Base-by-base conservation (phyloP, 2,329 filamentous ascomycete genomes). In the Calonectria multiphialidica region DNA sequence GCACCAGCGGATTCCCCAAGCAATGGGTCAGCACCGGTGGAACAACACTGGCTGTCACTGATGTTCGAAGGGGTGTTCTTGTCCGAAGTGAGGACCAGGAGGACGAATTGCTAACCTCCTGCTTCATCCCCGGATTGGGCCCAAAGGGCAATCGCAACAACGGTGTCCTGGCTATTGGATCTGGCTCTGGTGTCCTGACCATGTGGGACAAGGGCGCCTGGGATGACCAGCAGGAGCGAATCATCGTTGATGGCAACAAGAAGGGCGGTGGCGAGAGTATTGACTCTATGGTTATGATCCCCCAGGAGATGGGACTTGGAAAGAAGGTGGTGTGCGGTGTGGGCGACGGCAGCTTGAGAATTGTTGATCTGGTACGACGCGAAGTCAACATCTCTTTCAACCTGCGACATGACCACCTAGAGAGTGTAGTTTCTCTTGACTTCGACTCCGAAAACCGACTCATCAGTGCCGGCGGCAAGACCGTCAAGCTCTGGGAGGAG, bases 1-100 rank as follows among this genome's bases (percentile, higher is more conserved):
- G 94, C 82, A 98, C 95, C 0, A 96, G 93, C 21, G 96, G 96
- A 6, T 96, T 94, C 82, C 92, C 94, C 79, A 98, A 98, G 84
- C 96, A 98, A 85, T 99, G 95, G 94, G 90, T 98, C 65, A 97
- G 94, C 44, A 98, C 96, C 0, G 97, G 97, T 40, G 96, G 95
- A 53, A 96, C 95, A 2, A 98, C 96, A 0, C 86, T 99, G 23
- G 95, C 95, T 1, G 93, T 98, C 44, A 98, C 95, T 0, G 97
- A 99, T 82, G 87, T 98, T 53, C 91, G 96, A 28, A 90, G 94
- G 59, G 96, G 96, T 16, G 94, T 98, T 7, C 86, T 98, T 50
- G 93, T 96, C 3, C 93, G 93, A 72, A 98, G 95, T 76, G 97
- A 98, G 81, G 95, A 98, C 79, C 97, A 98, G 81, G 97, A 97